Base-by-base conservation (phyloP, 257 asterid genomes). In the Scutellaria baicalensis region DNA sequence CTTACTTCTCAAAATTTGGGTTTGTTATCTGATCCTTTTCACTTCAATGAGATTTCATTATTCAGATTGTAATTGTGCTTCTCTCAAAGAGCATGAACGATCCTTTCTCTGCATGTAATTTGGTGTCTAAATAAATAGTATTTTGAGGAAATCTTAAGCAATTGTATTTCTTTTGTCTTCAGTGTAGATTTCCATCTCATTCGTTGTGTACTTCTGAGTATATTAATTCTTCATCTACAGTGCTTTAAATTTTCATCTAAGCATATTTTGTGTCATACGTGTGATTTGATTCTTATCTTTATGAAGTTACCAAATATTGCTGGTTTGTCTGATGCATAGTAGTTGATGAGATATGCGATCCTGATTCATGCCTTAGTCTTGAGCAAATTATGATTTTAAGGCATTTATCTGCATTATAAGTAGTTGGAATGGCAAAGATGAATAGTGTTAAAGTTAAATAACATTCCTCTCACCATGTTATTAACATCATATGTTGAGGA, bases 1-100 rank as follows among this genome's bases (percentile, higher is more conserved):
- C 73, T 43, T 86, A 93, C 83, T 93, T 93, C 79, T 82, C 94
- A 54, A 91, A 89, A 65, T 87, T 87, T 57, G 99, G 97, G 99
- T 91, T 35, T 38, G 95, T 83, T 75, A 16, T 73, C 78, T 55
- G 66, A 39, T 64, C 67, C 72, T 40, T 58, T 68, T 62, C 60
- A 39, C 47, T 44, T 47, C 42, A 70, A 60, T 40, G 68, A 35
- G 23, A 70, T 62, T 45, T 55, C 14, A 59, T 43, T 16, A 62
- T 10, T 69, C 47, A 33, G 63, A 16, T 59, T 59, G 64, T 55
- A 45, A 38, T 27, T 39, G 52, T 35, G 20, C 59, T 12, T 38
- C 18, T 40, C 31, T 50, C 33, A 6, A 20, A 44, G 66, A 49
- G 48, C 54, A n/a, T 31, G 18, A 7, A 55, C 47, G 18, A 48